phyloP scores from a whole-genome alignment of 192 early-diverging fungal genomes.

The Dissophora ornata region DNA sequence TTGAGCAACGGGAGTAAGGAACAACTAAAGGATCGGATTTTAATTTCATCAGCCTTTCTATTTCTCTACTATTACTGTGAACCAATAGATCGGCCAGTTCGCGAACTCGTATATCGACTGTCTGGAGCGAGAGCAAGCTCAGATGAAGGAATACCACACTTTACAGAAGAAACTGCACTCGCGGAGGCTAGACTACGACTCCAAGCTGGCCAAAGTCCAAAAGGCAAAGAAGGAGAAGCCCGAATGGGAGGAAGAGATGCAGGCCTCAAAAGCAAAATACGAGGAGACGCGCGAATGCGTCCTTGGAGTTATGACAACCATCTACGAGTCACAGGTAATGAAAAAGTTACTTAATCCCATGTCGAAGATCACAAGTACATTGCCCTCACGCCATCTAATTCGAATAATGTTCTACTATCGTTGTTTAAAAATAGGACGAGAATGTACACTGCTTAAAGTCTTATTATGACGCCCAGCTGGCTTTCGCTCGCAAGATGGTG shows the following conservation, averaged over 20 bases:
- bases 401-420: too few species aligned
- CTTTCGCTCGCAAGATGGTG: conserved; percentile 37
- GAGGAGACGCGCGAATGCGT: conserved; percentile 89
- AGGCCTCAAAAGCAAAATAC: conserved; percentile 90
- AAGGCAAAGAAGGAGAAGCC: conserved; percentile 92
- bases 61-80: neutral
- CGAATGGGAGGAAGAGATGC: conserved; percentile 91
- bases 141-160: conserved; percentile 53
- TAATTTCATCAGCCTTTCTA: neutral
- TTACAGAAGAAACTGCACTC: conserved; percentile 90
- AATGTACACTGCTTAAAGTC: conserved; percentile 32
- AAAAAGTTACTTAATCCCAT: too few species aligned
- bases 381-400: too few species aligned
- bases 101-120: conserved; percentile 35
- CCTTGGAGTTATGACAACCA: conserved; percentile 78
- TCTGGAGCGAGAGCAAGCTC: conserved; percentile 31
- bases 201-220: conserved; percentile 88
- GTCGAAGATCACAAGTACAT: too few species aligned
- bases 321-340: conserved; percentile 88
- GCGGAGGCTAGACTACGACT: conserved; percentile 92
- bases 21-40: neutral
- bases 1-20: neutral
- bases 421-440: conserved; percentile 47
- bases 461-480: conserved; percentile 45
- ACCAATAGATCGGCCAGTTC: conserved; percentile 36